A percentile compares a stretch with the other conserved stretches of the same genome.
Conservation (phyloP, 2,329 filamentous ascomycete species). For the Ophiostoma tasmaniense region DNA sequence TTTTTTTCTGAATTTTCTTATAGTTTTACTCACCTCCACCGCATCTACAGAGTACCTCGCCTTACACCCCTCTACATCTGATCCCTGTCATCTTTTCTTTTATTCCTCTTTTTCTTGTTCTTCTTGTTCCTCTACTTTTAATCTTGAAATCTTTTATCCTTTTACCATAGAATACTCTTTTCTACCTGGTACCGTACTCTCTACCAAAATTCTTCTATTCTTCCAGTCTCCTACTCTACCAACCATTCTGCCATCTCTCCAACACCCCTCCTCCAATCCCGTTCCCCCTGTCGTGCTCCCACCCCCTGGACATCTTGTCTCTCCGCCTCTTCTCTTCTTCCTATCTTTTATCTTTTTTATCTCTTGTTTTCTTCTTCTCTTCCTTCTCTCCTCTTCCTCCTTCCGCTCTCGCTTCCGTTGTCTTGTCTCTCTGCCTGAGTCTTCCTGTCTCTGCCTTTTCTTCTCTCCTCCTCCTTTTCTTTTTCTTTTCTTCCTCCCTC, state of each 20-base stretch:
- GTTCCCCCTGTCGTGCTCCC: conserved; percentile 9
- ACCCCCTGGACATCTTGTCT: conserved; percentile 6
- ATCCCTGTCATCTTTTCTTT: conserved; percentile 11
- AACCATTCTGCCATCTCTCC: neutral
- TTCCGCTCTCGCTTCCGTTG: conserved; percentile 4
- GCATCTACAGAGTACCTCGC: neutral
- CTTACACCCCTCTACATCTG: conserved; percentile 12
- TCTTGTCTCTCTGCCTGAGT: neutral
- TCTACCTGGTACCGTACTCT: neutral
- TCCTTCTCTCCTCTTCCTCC: neutral
- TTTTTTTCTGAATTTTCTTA: conserved; percentile 8
- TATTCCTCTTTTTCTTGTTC: neutral
- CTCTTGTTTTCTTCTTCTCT: neutral
- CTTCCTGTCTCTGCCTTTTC: conserved; percentile 20
- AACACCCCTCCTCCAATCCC: neutral
- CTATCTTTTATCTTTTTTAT: neutral
- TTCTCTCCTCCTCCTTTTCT: neutral
- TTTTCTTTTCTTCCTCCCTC: conserved; percentile 26
- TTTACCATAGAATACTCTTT: neutral
- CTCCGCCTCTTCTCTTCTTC: neutral
- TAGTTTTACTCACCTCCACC: neutral
- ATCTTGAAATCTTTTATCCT: conserved; percentile 4
- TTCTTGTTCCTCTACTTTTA: neutral
- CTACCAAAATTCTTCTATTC: neutral
- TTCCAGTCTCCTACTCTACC: no score